Evolutionary conservation across 1,284 basidiomycete species (phyloP).

Genomic region (Cutaneotrichosporon curvatum): DNA sequence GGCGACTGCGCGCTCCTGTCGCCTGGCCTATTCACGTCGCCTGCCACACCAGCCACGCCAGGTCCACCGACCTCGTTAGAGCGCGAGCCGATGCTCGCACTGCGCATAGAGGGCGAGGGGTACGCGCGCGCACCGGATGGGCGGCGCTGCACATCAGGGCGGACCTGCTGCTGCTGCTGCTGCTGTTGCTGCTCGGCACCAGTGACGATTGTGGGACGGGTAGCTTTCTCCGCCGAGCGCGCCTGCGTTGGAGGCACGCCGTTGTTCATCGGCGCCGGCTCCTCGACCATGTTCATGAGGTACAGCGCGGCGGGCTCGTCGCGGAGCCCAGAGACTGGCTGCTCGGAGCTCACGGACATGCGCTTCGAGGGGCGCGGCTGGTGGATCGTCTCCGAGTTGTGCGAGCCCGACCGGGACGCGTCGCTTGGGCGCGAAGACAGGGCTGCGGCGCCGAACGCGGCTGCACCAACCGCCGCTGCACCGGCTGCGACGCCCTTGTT

Average conservation of each 20-base stretch:
- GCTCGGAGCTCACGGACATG: slow-evolving; percentile 18
- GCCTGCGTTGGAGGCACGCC: background rate
- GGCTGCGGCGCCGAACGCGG: slow-evolving; percentile 2
- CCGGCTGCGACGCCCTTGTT: background rate
- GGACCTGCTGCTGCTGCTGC: background rate
- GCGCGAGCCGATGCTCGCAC: background rate
- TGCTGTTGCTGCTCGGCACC: background rate
- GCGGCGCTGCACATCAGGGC: background rate
- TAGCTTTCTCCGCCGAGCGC: background rate
- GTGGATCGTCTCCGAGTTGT: background rate
- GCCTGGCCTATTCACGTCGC: too few species aligned
- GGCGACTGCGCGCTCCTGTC: too few species aligned
- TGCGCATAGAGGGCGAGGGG: background rate
- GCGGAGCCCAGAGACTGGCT: slow-evolving; percentile 14
- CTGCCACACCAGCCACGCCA: too few species aligned
- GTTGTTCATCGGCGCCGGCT: slow-evolving; percentile 8
- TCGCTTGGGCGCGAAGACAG: background rate
- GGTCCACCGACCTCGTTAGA: too few species aligned
- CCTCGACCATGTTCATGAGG: slow-evolving; percentile 44
- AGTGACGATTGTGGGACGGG: background rate
- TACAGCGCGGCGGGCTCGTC: slow-evolving; percentile 42
- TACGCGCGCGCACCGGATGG: slow-evolving; percentile 3
- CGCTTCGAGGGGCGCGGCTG: slow-evolving; percentile 9
- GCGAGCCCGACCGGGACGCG: too few species aligned
- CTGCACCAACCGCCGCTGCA: slow-evolving; percentile 1